These are phyloP conservation scores for Bruguiera gymnorhiza DNA, from an alignment of 345 rosid genomes.

Conservation along the genomic window DNA sequence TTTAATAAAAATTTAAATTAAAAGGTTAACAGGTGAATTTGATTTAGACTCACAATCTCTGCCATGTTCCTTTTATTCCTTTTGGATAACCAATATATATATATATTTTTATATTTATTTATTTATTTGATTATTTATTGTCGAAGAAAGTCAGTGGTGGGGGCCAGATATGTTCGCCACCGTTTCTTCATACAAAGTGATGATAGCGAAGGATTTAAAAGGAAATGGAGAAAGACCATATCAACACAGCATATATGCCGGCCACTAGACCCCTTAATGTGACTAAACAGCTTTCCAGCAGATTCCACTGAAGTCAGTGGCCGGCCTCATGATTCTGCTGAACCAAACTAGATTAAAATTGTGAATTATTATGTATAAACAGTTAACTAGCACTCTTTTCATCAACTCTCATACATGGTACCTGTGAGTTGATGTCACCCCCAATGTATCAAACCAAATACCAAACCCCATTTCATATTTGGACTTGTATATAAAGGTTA, in stretches of 20 bases:
- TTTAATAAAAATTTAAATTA: background rate
- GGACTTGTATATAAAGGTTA: constrained; percentile 5
- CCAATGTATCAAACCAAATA: constrained; percentile 15
- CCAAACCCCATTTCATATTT: constrained; percentile 34
- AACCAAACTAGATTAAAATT: constrained; percentile 29
- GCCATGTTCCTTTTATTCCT: no score
- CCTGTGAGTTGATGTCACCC: constrained; percentile 15
- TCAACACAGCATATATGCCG: constrained; percentile 24
- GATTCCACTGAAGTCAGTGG: constrained; percentile 31
- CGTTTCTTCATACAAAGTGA: constrained; percentile 1
- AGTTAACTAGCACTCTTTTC: no score
- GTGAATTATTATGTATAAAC: background rate
- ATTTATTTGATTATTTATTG: no score
- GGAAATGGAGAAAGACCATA: constrained; percentile 13
- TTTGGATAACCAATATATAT: no score
- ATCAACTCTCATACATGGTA: no score
- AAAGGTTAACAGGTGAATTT: no score
- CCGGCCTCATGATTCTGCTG: constrained; percentile 51
- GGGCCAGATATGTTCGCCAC: background rate
- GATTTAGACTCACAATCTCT: background rate
- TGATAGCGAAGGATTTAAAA: background rate
- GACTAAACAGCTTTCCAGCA: constrained; percentile 25
- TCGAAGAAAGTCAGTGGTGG: background rate
- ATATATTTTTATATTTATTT: no score
- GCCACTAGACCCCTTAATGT: constrained; percentile 22